Percentiles rank a stretch among this genome's conserved stretches.
Evolutionary conservation across 106 monocot genomes (phyloP).

Genomic region (Dactylorhiza incarnata): DNA sequence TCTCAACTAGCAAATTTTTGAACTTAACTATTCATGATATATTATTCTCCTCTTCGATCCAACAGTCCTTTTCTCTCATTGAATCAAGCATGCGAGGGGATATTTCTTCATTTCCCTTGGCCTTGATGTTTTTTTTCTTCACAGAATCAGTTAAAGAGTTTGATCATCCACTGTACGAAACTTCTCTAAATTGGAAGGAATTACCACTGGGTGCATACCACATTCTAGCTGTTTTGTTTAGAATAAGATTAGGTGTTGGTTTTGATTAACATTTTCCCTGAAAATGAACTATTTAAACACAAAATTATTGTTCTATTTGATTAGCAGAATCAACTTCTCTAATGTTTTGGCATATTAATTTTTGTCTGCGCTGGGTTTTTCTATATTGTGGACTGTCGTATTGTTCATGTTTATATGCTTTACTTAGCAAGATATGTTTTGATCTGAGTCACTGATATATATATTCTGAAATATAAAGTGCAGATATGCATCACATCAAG

Average conservation of each 20-base stretch:
- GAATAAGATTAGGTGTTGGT: neutral
- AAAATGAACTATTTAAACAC: neutral
- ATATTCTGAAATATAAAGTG: neutral
- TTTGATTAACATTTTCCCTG: neutral
- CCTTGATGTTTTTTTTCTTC: neutral
- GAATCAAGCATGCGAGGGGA: neutral
- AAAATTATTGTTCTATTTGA: neutral
- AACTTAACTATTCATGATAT: neutral
- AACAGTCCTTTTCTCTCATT: neutral
- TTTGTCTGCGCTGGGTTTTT: neutral
- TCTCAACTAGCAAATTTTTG: too few species aligned
- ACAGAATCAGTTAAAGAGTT: neutral
- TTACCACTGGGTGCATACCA: neutral
- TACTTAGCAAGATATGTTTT: neutral
- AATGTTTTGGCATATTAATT: neutral
- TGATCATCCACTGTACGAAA: neutral
- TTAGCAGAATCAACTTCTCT: neutral
- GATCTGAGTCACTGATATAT: neutral
- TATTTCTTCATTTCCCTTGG: neutral
- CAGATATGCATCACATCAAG: constrained; percentile 89
- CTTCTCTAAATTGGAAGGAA: neutral
- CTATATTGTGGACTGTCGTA: neutral
- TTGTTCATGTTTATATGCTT: neutral
- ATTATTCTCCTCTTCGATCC: neutral
- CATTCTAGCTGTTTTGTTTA: neutral